Percentiles rank a stretch among this genome's conserved stretches.
phyloP scores from a whole-genome alignment of 495 filamentous ascomycete species.

The Bacidia rubella region DNA sequence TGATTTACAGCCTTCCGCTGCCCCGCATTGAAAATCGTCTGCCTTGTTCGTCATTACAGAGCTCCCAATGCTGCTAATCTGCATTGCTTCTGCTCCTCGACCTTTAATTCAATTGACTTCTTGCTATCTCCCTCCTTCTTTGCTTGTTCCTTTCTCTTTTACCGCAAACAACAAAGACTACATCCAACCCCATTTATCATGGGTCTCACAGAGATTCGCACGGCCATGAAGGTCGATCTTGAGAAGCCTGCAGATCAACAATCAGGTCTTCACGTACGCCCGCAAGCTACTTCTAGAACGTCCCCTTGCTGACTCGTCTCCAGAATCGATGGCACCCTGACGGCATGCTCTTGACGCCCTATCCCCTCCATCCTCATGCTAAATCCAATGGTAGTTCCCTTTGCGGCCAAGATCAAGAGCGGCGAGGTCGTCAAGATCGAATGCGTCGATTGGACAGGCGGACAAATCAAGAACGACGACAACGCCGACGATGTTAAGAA shows the following conservation, averaged over 20 bases:
- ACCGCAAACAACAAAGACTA: background rate
- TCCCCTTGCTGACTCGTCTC: conserved; percentile 2
- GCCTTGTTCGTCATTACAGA: too few species aligned
- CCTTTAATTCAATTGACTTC: background rate
- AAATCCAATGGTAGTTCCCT: conserved; percentile 46
- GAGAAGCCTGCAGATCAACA: conserved; percentile 68
- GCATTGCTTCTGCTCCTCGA: conserved; percentile 1
- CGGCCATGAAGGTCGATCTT: conserved; percentile 61
- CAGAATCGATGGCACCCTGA: conserved; percentile 95
- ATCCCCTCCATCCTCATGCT: background rate
- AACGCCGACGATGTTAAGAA: conserved; percentile 76
- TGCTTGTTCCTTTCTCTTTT: background rate
- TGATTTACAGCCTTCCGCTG: conserved; percentile 4
- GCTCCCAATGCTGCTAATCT: background rate
- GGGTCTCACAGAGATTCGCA: conserved; percentile 52
- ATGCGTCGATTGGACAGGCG: conserved; percentile 74
- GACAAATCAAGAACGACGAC: conserved; percentile 83
- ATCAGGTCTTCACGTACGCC: conserved; percentile 57
- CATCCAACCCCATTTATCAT: conserved; percentile 23
- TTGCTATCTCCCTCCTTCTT: background rate
- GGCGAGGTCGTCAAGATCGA: conserved; percentile 90
- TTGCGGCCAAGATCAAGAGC: conserved; percentile 60
- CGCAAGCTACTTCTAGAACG: background rate
- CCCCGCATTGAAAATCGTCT: conserved; percentile 1
- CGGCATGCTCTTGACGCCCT: conserved; percentile 34